Evolutionary conservation across 768 basidiomycete genomes (phyloP).

Genomic region (Leccinum sublutescens): DNA sequence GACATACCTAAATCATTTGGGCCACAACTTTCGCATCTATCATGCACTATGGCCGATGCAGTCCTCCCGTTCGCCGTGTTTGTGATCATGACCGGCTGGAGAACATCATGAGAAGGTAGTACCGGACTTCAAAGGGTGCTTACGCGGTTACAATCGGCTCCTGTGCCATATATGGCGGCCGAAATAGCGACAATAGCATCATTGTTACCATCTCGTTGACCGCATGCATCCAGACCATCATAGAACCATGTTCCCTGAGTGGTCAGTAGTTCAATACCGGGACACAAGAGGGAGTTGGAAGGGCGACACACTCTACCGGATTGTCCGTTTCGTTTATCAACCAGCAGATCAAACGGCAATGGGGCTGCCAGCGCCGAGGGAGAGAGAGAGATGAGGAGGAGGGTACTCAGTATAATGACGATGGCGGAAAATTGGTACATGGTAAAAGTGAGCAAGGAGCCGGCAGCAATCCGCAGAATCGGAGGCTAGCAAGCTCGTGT

Average conservation of each 20-base stretch:
- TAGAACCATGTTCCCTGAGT: constrained; percentile 68
- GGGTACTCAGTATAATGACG: constrained; percentile 41
- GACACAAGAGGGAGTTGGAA: not conserved
- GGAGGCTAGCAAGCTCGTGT: constrained; percentile 6
- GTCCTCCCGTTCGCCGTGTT: constrained; percentile 54
- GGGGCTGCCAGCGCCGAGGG: constrained; percentile 41
- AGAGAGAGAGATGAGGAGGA: constrained; percentile 42
- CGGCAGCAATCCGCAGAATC: not conserved
- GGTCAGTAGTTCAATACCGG: constrained; percentile 8
- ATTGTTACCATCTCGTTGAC: constrained; percentile 43
- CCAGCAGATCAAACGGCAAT: constrained; percentile 28
- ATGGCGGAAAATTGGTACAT: constrained; percentile 28
- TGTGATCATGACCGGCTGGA: constrained; percentile 58
- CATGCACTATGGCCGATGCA: constrained; percentile 50
- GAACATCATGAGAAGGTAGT: constrained; percentile 10
- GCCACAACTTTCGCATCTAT: constrained; percentile 59
- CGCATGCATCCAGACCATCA: constrained; percentile 64
- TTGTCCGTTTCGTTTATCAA: constrained; percentile 47
- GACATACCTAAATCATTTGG: constrained; percentile 54
- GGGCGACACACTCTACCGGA: constrained; percentile 50
- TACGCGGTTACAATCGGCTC: constrained; percentile 62
- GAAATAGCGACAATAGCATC: constrained; percentile 66
- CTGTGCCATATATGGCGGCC: constrained; percentile 49
- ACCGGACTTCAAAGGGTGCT: constrained; percentile 14
- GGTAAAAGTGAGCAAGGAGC: not conserved